Base-by-base conservation (phyloP, 768 basidiomycete species). In the Amanita brunnescens region DNA sequence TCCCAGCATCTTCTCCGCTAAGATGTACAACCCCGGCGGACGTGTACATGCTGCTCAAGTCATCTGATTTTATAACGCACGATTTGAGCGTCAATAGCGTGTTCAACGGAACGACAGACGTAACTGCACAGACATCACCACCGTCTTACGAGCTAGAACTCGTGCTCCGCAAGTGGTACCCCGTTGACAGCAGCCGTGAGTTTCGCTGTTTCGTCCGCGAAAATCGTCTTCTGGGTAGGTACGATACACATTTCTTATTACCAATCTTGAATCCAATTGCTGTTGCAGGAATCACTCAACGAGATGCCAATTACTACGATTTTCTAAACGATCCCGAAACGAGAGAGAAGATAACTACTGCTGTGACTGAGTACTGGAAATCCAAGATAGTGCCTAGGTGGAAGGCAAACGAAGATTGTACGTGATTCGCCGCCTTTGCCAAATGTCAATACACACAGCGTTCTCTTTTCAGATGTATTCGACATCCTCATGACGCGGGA, bases 31-130 rank as follows among this genome's bases (percentile, higher is more conserved):
- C 82, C 1, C 91, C 92, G 0, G 80, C 88, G 1, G 94, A 98
- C 57, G 85, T 97, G 29, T 97, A 95, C 65, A 74, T 95, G 50
- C 70, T 95, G 0, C 77, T 98, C 55, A 97, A 98, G 64, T 91
- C 91, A 0, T 93, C 91, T 29, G 90, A 95, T 64, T 94, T 94
- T 57, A 73, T 92, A 50, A 75, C 78, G 1, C 90, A 96, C 58
- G 93, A 92, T 61, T 65, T 94, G 6, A 75, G 72, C 49, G 58
- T 65, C 1, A 73, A 72, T 2, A 68, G 63, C 29, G 81, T 90
- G 5, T 94, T 94, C 52, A 80, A 81, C 14, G 81, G 78, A 29
- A 4, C 26, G 0, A 89, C 49, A 4, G 26, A 49, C 26, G 24
- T 42, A 6, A 13, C 43, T 3, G n/a, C 32, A 5, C 35, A 35